phyloP scores from a whole-genome alignment of 1,284 basidiomycete genomes.

The Ceratobasidium sp. region DNA sequence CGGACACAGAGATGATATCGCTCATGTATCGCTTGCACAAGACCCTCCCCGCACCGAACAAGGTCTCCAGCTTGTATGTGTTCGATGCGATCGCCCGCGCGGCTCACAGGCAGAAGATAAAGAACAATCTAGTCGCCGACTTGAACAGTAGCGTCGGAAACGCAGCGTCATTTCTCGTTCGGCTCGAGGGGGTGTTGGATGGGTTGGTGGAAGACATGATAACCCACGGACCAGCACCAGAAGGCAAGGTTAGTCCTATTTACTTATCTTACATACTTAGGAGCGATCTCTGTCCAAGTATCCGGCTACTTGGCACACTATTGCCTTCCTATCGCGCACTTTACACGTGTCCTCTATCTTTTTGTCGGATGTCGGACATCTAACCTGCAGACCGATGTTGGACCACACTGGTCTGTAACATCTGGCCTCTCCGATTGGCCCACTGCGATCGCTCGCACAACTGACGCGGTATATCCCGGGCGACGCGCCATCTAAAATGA shows the following conservation, averaged over 20 bases:
- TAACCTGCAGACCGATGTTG: slow-evolving; percentile 7
- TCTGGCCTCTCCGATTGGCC: not conserved
- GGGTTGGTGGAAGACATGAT: slow-evolving; percentile 87
- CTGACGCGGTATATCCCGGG: slow-evolving; percentile 13
- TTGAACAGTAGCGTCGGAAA: slow-evolving; percentile 74
- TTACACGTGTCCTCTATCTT: slow-evolving; percentile 19
- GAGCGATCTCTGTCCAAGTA: slow-evolving; percentile 19
- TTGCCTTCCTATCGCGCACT: not conserved
- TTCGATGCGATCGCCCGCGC: slow-evolving; percentile 91
- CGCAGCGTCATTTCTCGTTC: slow-evolving; percentile 83
- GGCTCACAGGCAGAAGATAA: slow-evolving; percentile 70
- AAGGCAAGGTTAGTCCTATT: slow-evolving; percentile 83
- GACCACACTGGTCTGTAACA: not conserved
- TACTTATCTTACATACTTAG: slow-evolving; percentile 32
- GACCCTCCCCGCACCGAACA: slow-evolving; percentile 72
- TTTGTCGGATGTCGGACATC: slow-evolving; percentile 13
- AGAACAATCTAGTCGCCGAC: slow-evolving; percentile 72
- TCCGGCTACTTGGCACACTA: slow-evolving; percentile 5
- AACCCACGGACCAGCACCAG: slow-evolving; percentile 69
- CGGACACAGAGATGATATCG: slow-evolving; percentile 88
- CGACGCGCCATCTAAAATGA: not conserved
- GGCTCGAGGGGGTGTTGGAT: slow-evolving; percentile 88
- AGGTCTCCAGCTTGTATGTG: slow-evolving; percentile 88
- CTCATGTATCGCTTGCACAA: slow-evolving; percentile 88
- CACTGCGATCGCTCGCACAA: not conserved